Percentiles rank a stretch among this genome's conserved stretches.
Evolutionary conservation across 1,284 basidiomycete species (phyloP).

Genomic region (Ceraceosorus guamensis): DNA sequence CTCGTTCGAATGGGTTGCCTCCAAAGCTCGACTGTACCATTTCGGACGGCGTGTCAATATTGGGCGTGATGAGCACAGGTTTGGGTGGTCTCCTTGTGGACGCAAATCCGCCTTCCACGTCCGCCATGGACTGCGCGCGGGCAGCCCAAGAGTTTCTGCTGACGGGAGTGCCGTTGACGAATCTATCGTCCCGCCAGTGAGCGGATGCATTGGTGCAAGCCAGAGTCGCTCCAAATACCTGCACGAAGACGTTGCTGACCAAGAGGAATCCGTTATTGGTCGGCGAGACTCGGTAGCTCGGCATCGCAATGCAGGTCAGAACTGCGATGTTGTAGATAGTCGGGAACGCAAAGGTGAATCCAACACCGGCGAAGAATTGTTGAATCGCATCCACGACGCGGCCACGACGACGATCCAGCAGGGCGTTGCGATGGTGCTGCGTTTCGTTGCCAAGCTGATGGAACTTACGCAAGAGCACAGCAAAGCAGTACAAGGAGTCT

Average conservation of each 20-base stretch:
- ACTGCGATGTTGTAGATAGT: conserved; percentile 22
- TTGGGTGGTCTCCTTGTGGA: no score
- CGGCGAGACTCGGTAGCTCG: conserved; percentile 6
- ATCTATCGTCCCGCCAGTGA: conserved; percentile 29
- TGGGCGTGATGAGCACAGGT: no score
- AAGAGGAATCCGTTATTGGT: conserved; percentile 27
- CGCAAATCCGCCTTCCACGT: no score
- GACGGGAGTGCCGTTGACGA: conserved; percentile 11
- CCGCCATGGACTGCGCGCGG: no score
- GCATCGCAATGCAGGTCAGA: conserved; percentile 14
- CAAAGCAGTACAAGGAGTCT: conserved; percentile 22
- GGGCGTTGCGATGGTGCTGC: conserved; percentile 16
- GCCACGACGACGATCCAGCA: conserved; percentile 16
- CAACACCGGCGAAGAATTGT: conserved; percentile 22
- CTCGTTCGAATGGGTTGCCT: no score
- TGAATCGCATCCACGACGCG: conserved; percentile 10
- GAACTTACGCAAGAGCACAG: conserved; percentile 22
- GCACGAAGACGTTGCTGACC: conserved; percentile 31
- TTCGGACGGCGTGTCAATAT: no score
- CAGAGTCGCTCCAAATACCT: conserved; percentile 24
- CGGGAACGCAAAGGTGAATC: conserved; percentile 21
- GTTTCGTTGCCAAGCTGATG: conserved; percentile 16
- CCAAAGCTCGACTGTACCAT: no score
- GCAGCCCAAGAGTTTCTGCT: neutral
- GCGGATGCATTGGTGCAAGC: conserved; percentile 19